A percentile compares a stretch with the other conserved stretches of the same genome.
phyloP scores from a whole-genome alignment of 2,329 filamentous ascomycete genomes.

The Pseudogymnoascus verrucosus region DNA sequence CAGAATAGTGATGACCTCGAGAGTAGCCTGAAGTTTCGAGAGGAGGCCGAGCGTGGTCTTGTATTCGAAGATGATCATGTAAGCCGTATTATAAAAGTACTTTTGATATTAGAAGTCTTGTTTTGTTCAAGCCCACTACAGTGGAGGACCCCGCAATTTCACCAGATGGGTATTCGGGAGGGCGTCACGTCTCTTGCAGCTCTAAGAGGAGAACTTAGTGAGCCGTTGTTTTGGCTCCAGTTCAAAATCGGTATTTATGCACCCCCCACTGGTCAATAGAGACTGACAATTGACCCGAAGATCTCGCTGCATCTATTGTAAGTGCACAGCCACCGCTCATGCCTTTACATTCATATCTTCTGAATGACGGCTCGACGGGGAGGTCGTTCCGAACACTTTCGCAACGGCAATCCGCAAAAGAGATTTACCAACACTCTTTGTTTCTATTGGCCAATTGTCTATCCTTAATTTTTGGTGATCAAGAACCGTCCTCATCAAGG shows the following conservation, averaged over 20 bases:
- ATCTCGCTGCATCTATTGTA: background rate
- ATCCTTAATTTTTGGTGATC: background rate
- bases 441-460: background rate
- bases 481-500: background rate
- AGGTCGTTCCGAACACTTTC: background rate
- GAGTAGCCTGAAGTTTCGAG: background rate
- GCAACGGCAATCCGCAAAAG: background rate
- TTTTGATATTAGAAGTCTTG: background rate
- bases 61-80: background rate
- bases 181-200: background rate
- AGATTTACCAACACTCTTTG: background rate
- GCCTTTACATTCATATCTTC: background rate
- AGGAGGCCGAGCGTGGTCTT: background rate
- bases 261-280: background rate
- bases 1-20: background rate
- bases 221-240: conserved; percentile 7
- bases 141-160: background rate
- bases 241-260: conserved; percentile 9
- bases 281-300: background rate
- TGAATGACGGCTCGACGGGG: background rate
- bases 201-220: background rate
- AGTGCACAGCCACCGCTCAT: background rate
- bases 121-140: background rate
- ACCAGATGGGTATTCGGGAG: background rate
- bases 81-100: background rate